Evolutionary conservation across 73 alveolate genomes (phyloP).

Genomic region (Paraurostyla sp.): DNA sequence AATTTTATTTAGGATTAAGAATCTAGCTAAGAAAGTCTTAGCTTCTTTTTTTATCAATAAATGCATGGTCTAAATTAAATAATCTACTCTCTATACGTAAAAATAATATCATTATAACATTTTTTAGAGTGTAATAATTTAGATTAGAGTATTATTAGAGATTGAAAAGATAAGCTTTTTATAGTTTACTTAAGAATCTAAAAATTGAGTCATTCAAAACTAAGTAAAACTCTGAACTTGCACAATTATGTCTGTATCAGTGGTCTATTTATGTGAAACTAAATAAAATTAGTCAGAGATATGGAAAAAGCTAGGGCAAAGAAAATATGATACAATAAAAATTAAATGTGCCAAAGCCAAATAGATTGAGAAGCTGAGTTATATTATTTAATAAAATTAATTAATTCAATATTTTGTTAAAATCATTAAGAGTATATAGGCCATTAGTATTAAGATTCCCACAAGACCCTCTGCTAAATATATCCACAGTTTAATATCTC

Average conservation of each 20-base stretch:
- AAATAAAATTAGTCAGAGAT: slow-evolving; percentile 27
- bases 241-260: slow-evolving; percentile 10
- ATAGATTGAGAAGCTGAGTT: slow-evolving; percentile 5
- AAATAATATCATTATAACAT: background rate
- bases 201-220: slow-evolving; percentile 13
- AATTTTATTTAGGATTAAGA: background rate
- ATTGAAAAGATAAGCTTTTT: background rate
- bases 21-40: background rate
- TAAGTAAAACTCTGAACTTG: slow-evolving; percentile 40
- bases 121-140: slow-evolving; percentile 7
- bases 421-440: background rate
- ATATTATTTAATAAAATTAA: background rate
- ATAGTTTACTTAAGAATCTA: background rate
- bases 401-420: background rate
- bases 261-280: slow-evolving; percentile 53
- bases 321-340: slow-evolving; percentile 7
- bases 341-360: slow-evolving; percentile 23
- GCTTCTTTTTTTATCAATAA: slow-evolving; percentile 27
- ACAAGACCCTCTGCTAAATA: slow-evolving; percentile 15
- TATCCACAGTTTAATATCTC: slow-evolving; percentile 44
- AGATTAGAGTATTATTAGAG: background rate
- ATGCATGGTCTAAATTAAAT: slow-evolving; percentile 19
- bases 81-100: background rate
- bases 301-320: background rate
- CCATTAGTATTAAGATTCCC: background rate